Evolutionary conservation across 768 basidiomycete genomes (phyloP).

Genomic region (Leccinum obscurum): DNA sequence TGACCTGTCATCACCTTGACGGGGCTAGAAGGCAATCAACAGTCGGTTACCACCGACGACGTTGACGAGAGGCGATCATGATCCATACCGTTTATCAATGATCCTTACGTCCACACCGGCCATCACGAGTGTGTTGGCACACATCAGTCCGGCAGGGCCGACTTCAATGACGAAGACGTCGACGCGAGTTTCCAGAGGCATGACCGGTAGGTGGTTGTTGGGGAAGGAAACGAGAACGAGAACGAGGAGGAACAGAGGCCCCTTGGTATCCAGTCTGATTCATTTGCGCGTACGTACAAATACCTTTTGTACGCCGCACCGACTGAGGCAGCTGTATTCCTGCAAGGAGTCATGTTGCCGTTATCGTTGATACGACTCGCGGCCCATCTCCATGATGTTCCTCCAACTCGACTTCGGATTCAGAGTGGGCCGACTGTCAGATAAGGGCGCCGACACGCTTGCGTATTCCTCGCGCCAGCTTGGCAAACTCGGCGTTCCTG

Average conservation of each 20-base stretch:
- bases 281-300: neutral
- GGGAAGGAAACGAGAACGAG: neutral
- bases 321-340: neutral
- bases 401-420: neutral
- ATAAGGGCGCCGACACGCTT: neutral
- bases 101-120: conserved; percentile 47
- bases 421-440: neutral
- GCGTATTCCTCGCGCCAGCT: neutral
- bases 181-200: conserved; percentile 33
- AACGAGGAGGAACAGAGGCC: neutral
- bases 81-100: conserved; percentile 37
- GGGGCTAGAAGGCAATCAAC: conserved; percentile 32
- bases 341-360: neutral
- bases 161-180: conserved; percentile 53
- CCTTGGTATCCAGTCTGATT: neutral
- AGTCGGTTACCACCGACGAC: neutral
- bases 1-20: conserved; percentile 45
- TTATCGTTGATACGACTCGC: neutral
- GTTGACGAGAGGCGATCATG: neutral
- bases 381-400: neutral
- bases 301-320: neutral
- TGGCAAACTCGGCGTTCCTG: neutral
- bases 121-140: conserved; percentile 51
- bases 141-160: conserved; percentile 65
- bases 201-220: conserved; percentile 3